A percentile compares a stretch with the other conserved stretches of the same genome.
phyloP scores from a whole-genome alignment of 2,329 filamentous ascomycete species.

The Ophiognomonia clavigignenti-juglandacearum region DNA sequence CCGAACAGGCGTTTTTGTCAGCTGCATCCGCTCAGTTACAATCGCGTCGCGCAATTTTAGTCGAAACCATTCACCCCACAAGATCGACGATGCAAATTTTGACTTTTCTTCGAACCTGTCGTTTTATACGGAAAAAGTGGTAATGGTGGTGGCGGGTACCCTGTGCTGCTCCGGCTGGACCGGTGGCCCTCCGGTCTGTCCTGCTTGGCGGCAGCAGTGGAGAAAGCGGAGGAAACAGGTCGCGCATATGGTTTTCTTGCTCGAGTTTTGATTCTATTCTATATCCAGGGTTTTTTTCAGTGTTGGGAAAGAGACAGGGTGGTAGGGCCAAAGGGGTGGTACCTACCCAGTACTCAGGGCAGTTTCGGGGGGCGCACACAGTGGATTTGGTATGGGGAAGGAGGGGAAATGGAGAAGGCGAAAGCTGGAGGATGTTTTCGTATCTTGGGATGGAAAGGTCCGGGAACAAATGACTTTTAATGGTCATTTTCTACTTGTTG shows the following conservation, averaged over 20 bases:
- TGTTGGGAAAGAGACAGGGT: background rate
- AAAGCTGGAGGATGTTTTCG: background rate
- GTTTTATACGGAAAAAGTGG: conserved; percentile 2
- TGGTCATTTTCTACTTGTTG: conserved; percentile 6
- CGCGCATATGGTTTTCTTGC: background rate
- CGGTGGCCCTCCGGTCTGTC: conserved; percentile 13
- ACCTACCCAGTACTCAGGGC: too few species aligned
- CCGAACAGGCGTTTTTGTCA: too few species aligned
- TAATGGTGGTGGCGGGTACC: conserved; percentile 12
- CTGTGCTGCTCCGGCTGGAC: conserved; percentile 16
- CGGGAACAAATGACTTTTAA: conserved; percentile 6
- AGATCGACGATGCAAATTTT: background rate
- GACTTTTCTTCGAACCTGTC: conserved; percentile 12
- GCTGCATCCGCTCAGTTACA: too few species aligned
- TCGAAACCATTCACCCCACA: too few species aligned
- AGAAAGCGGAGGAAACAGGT: background rate
- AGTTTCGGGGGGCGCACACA: background rate
- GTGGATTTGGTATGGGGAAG: background rate
- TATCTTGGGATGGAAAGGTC: conserved; percentile 4
- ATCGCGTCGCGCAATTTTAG: too few species aligned
- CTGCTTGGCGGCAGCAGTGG: conserved; percentile 1
- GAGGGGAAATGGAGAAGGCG: background rate
- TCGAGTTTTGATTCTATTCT: background rate
- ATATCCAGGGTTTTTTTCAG: background rate
- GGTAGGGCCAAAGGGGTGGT: too few species aligned